These are phyloP conservation scores for Debaryomyces fabryi DNA, from an alignment of 1,139 yeast genomes.

Conservation along the genomic window DNA sequence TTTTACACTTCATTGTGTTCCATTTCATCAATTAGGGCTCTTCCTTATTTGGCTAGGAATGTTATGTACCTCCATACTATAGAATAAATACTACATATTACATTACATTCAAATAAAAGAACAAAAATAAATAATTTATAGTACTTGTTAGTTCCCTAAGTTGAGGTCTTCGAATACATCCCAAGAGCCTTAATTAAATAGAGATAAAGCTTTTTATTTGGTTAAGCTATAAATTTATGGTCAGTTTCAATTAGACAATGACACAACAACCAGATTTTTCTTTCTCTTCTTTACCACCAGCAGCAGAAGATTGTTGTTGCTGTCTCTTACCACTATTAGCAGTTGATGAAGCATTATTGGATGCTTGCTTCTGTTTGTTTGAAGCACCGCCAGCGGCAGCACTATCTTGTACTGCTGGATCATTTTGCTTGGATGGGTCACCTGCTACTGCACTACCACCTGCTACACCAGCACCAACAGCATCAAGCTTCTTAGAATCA, in stretches of 20 bases:
- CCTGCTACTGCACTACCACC: constrained; percentile 11
- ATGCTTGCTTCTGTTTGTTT: neutral
- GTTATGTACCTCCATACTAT: neutral
- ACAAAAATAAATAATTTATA: neutral
- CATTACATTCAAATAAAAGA: constrained; percentile 1
- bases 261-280: constrained; percentile 51
- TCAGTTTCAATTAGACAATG: constrained; percentile 30
- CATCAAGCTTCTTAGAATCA: constrained; percentile 11
- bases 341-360: constrained; percentile 8
- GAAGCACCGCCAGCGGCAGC: constrained; percentile 12
- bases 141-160: neutral
- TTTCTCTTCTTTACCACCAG: constrained; percentile 25
- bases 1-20: constrained; percentile 84
- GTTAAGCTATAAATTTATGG: neutral
- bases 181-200: neutral
- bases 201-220: neutral
- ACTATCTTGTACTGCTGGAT: constrained; percentile 9
- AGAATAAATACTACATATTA: constrained; percentile 1
- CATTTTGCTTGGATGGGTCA: neutral
- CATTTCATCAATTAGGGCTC: constrained; percentile 76
- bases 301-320: constrained; percentile 19
- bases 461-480: constrained; percentile 11
- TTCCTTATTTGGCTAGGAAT: neutral
- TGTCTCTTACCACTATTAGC: constrained; percentile 13
- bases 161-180: neutral